Percentiles rank a stretch among this genome's conserved stretches.
These are phyloP conservation scores for Boletus subparvulus DNA, from an alignment of 768 basidiomycete species.

Conservation along the genomic window DNA sequence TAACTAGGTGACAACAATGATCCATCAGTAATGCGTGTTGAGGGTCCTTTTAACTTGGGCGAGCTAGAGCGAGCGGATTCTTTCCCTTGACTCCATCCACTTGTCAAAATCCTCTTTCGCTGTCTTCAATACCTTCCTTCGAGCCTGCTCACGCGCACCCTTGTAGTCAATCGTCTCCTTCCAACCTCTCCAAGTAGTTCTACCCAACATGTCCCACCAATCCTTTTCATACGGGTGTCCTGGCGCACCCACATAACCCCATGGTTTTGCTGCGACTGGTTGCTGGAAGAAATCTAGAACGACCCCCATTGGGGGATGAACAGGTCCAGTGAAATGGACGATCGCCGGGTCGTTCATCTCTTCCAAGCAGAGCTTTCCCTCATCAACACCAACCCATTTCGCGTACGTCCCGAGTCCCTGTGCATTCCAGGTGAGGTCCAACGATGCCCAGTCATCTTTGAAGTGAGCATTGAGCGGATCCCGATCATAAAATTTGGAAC, in stretches of 20 bases:
- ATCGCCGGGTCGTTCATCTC: background rate
- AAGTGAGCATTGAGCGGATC: background rate
- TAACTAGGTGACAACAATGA: no score
- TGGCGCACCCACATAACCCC: background rate
- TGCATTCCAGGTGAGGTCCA: background rate
- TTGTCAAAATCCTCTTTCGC: no score
- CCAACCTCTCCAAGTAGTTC: background rate
- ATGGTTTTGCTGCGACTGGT: background rate
- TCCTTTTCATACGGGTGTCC: background rate
- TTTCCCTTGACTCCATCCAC: no score
- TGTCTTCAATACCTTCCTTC: background rate
- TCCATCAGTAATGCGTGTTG: no score
- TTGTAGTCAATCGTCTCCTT: background rate
- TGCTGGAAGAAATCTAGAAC: background rate
- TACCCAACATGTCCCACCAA: background rate
- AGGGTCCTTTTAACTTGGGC: no score
- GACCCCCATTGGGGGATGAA: no score
- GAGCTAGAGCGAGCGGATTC: no score
- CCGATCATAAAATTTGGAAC: background rate
- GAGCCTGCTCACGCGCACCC: background rate
- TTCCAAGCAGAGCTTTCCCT: no score
- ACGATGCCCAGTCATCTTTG: background rate
- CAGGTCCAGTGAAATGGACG: no score
- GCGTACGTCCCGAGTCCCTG: no score
- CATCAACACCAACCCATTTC: no score